Evolutionary conservation across 2,329 filamentous ascomycete species (phyloP).

Genomic region (Fusarium sp.): DNA sequence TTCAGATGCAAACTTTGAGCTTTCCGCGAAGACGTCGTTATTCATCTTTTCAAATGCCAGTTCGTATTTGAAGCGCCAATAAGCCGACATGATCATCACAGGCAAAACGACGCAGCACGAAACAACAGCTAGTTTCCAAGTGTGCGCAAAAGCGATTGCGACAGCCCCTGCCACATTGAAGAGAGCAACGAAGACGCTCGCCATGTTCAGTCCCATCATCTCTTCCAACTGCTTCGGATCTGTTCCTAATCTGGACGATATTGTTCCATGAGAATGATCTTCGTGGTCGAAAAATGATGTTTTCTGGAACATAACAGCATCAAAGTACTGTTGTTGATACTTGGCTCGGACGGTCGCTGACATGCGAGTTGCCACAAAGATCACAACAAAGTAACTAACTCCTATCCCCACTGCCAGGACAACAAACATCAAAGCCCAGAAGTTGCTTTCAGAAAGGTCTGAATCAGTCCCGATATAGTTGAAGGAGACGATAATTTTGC

Average conservation of each 20-base stretch:
- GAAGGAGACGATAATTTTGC: constrained; percentile 65
- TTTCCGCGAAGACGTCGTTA: constrained; percentile 74
- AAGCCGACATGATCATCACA: constrained; percentile 61
- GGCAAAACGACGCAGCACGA: constrained; percentile 71
- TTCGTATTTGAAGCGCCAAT: constrained; percentile 68
- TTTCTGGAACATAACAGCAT: constrained; percentile 69
- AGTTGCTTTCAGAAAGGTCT: constrained; percentile 61
- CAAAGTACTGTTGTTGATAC: constrained; percentile 71
- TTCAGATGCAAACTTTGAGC: constrained; percentile 80
- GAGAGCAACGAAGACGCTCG: constrained; percentile 70
- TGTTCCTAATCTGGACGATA: constrained; percentile 67
- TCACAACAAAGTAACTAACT: constrained; percentile 62
- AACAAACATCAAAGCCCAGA: constrained; percentile 76
- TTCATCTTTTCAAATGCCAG: constrained; percentile 78
- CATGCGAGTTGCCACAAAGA: constrained; percentile 58
- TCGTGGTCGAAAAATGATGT: constrained; percentile 72
- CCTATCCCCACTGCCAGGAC: constrained; percentile 67
- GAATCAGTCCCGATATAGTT: constrained; percentile 49
- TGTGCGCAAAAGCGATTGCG: constrained; percentile 76
- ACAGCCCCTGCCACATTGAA: constrained; percentile 75
- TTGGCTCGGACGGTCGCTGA: constrained; percentile 63
- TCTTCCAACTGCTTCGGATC: constrained; percentile 73
- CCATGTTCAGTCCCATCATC: constrained; percentile 72
- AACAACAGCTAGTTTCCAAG: constrained; percentile 82
- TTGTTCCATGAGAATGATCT: constrained; percentile 69